Evolutionary conservation across 495 filamentous ascomycete genomes (phyloP).

Genomic region (Xylaria flabelliformis): DNA sequence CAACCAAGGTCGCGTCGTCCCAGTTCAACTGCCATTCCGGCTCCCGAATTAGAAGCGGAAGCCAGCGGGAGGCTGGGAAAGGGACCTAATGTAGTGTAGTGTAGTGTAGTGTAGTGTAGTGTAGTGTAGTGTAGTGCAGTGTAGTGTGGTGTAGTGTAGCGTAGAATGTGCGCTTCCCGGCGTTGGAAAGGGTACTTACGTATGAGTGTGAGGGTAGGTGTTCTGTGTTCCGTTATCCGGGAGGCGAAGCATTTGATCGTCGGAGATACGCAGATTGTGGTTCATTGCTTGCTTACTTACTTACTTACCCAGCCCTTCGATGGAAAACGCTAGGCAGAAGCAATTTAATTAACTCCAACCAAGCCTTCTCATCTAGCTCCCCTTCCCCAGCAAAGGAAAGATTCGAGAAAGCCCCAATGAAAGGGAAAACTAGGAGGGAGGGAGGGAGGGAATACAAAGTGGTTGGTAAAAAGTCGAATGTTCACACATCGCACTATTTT

Average conservation of each 20-base stretch:
- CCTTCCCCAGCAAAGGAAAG: not conserved
- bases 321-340: not conserved
- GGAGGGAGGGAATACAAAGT: not conserved
- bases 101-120: not conserved
- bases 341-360: conserved; percentile 3
- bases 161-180: not conserved
- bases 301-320: not conserved
- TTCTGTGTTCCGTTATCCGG: conserved; percentile 16
- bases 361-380: conserved; percentile 8
- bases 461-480: conserved; percentile 3
- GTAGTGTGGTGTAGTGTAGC: not conserved
- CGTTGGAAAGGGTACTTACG: not conserved
- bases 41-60: conserved; percentile 29
- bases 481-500: conserved; percentile 19
- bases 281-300: conserved; percentile 1
- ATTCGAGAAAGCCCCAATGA: not conserved
- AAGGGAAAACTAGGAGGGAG: no score
- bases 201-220: not conserved
- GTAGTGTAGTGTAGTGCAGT: not conserved
- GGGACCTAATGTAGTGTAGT: conserved; percentile 7
- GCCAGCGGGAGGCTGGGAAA: conserved; percentile 19
- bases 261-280: conserved; percentile 5
- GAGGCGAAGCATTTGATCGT: conserved; percentile 14
- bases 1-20: conserved; percentile 2
- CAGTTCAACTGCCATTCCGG: conserved; percentile 21